phyloP scores from a whole-genome alignment of 768 basidiomycete genomes.

The Strobilomyces confusus region DNA sequence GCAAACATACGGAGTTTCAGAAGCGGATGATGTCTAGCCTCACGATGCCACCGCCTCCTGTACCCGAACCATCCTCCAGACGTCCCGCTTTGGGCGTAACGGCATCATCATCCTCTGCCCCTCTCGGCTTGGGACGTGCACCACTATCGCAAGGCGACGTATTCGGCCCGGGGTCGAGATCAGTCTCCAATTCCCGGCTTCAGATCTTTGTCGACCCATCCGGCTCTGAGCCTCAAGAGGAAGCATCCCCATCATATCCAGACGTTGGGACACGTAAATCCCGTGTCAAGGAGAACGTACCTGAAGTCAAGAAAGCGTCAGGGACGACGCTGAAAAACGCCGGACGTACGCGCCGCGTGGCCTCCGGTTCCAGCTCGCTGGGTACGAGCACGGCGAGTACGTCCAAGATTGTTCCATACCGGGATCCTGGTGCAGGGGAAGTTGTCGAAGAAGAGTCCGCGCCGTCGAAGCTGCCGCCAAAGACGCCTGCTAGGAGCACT shows the following conservation, averaged over 20 bases:
- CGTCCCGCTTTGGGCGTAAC: slow-evolving; percentile 46
- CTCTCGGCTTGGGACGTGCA: slow-evolving; percentile 14
- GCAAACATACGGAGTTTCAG: slow-evolving; percentile 81
- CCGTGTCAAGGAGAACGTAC: slow-evolving; percentile 75
- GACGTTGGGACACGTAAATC: slow-evolving; percentile 77
- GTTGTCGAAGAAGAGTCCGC: slow-evolving; percentile 19
- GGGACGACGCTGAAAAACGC: slow-evolving; percentile 66
- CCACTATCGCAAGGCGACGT: slow-evolving; percentile 26
- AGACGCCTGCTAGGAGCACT: slow-evolving; percentile 34
- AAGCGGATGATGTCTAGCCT: slow-evolving; percentile 76
- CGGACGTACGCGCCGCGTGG: slow-evolving; percentile 51
- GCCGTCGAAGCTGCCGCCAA: slow-evolving; percentile 30
- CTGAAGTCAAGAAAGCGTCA: slow-evolving; percentile 61
- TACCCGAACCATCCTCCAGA: slow-evolving; percentile 34
- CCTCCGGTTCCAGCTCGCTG: slow-evolving; percentile 30
- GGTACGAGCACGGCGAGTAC: slow-evolving; percentile 25
- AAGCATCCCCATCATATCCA: slow-evolving; percentile 50
- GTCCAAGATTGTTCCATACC: slow-evolving; percentile 62
- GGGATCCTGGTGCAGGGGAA: slow-evolving; percentile 54
- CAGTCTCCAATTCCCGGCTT: slow-evolving; percentile 53
- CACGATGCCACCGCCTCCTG: slow-evolving; percentile 35
- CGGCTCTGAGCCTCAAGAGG: slow-evolving; percentile 45
- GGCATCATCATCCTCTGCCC: slow-evolving; percentile 33
- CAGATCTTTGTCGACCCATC: slow-evolving; percentile 73
- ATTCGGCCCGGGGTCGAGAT: slow-evolving; percentile 30